phyloP scores from a whole-genome alignment of 2,329 filamentous ascomycete genomes.

The Cladosporium sp. region DNA sequence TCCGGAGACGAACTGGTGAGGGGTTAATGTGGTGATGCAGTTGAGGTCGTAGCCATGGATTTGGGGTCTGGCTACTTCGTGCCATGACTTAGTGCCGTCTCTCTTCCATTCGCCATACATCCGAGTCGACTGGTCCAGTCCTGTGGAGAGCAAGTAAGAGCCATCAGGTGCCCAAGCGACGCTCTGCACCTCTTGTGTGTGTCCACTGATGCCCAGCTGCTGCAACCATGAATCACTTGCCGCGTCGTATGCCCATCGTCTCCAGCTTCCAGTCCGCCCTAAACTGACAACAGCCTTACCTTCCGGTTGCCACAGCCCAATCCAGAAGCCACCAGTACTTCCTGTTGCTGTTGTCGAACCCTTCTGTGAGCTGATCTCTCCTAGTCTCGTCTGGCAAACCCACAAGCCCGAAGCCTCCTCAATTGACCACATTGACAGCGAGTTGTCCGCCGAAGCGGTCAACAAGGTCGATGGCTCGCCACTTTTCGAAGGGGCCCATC shows the following conservation, averaged over 20 bases:
- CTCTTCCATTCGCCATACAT: constrained; percentile 74
- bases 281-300: constrained; percentile 71
- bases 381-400: constrained; percentile 77
- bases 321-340: constrained; percentile 95
- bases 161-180: constrained; percentile 79
- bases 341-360: constrained; percentile 94
- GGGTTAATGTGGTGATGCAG: constrained; percentile 72
- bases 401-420: constrained; percentile 82
- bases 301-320: constrained; percentile 80
- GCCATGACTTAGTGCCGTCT: constrained; percentile 59
- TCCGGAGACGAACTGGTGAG: constrained; percentile 79
- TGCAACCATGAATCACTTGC: constrained; percentile 67
- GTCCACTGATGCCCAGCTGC: constrained; percentile 71
- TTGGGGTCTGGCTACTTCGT: constrained; percentile 90
- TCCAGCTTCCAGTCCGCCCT: constrained; percentile 88
- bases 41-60: constrained; percentile 98
- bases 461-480: constrained; percentile 48
- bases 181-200: constrained; percentile 73
- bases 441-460: constrained; percentile 91
- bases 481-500: constrained; percentile 56
- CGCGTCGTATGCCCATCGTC: constrained; percentile 66
- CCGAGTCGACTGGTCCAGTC: constrained; percentile 86
- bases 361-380: constrained; percentile 91
- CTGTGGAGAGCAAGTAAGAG: constrained; percentile 79
- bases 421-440: constrained; percentile 84